Conservation (phyloP, 1,284 basidiomycete genomes). For the Moesziomyces aphidis region DNA sequence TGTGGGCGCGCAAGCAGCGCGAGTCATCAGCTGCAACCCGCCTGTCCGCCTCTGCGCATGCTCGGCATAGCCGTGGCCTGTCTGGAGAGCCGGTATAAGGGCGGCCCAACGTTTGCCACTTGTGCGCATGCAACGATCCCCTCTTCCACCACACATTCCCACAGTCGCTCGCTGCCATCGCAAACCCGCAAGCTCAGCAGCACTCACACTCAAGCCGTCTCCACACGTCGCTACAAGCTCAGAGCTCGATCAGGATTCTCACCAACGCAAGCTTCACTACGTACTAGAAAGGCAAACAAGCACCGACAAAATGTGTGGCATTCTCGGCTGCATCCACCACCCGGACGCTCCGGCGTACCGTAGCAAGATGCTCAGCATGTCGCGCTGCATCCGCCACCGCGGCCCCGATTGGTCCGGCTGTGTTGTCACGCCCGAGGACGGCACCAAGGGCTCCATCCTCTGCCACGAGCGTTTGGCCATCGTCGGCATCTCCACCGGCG, state of each 20-base stretch:
- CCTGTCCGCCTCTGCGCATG: not conserved
- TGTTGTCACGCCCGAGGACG: conserved; percentile 58
- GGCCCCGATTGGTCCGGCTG: conserved; percentile 68
- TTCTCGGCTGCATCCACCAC: conserved; percentile 65
- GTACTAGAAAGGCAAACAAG: not conserved
- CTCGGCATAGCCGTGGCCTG: not conserved
- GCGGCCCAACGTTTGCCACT: not conserved
- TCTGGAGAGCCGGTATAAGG: not conserved
- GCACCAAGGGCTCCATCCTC: conserved; percentile 64
- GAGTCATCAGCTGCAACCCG: not conserved
- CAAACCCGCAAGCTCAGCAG: too few species aligned
- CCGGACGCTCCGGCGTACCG: conserved; percentile 65
- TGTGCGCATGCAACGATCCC: not conserved
- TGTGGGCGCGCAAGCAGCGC: not conserved
- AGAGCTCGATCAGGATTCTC: too few species aligned
- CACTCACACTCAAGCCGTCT: too few species aligned
- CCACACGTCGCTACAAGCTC: too few species aligned
- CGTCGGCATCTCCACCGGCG: conserved; percentile 97
- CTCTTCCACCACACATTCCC: not conserved
- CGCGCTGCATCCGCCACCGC: conserved; percentile 66
- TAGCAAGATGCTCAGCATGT: conserved; percentile 65
- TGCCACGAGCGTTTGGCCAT: conserved; percentile 80
- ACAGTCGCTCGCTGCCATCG: not conserved
- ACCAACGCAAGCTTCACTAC: not conserved
- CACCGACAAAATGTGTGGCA: conserved; percentile 61